Conservation (phyloP, 495 filamentous ascomycete species). For the Barbatosphaeria neglecta region DNA sequence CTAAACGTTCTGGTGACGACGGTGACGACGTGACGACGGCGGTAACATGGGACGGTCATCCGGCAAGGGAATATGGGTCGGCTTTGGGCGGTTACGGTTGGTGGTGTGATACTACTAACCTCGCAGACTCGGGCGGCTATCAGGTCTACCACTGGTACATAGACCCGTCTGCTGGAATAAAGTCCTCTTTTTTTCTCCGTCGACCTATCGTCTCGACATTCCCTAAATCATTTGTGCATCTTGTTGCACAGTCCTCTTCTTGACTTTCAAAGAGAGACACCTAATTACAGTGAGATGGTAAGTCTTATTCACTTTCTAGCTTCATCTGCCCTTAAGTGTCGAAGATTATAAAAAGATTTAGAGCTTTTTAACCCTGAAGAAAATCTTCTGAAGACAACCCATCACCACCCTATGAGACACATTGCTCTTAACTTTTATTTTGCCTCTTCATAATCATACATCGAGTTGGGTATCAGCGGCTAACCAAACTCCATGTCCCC, state of each 20-base stretch:
- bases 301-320: conserved; percentile 21
- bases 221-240: background rate
- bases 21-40: conserved; percentile 12
- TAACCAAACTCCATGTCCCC: conserved; percentile 8
- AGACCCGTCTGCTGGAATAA: background rate
- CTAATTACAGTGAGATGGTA: background rate
- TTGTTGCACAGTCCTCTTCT: background rate
- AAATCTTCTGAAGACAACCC: conserved; percentile 30
- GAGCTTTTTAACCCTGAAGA: conserved; percentile 47
- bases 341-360: conserved; percentile 39
- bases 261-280: background rate
- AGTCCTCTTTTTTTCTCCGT: background rate
- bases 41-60: conserved; percentile 12
- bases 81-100: conserved; percentile 6
- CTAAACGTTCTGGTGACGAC: conserved; percentile 31
- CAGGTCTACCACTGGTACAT: no score
- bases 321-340: conserved; percentile 17
- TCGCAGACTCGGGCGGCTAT: no score
- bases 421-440: conserved; percentile 4
- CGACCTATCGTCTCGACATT: no score
- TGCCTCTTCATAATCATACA: conserved; percentile 4
- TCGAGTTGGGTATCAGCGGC: conserved; percentile 14
- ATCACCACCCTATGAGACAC: conserved; percentile 42
- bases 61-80: conserved; percentile 24
- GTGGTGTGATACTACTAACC: background rate